Evolutionary conservation across 2,329 filamentous ascomycete genomes (phyloP), one percentile per base, ranked within the genome.

Genomic region (Hypoxylon sp.): DNA sequence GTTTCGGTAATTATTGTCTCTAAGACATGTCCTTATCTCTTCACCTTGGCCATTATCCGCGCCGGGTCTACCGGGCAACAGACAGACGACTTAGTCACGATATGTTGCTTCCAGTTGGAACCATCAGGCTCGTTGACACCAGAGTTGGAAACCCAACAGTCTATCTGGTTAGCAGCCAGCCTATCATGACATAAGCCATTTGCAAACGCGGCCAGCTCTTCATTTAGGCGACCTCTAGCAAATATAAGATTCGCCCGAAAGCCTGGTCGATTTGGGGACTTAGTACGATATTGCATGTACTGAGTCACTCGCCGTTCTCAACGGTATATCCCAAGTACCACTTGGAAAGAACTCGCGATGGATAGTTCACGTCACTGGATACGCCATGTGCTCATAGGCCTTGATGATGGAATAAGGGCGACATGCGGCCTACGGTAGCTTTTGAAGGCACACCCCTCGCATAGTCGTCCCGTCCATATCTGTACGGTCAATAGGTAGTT

Each of bases 1-100:
- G 57, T 80, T 79, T 50, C 80, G 29, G 32, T 5, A n/a, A 42
- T 27, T 32, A 21, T 39, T 27, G 35, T 21, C 52, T 31, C 48
- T 27, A 10, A 27, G 19, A 21, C 11, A 24, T n/a, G 17, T n/a
- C 8, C 39, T 58, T 27, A 10, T 31, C 32, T 51, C 5, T 29
- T 31, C 11, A 57, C 44, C 24, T 27, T 13, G 11, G 8, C 15
- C 17, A 21, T 21, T 24, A 10, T 17, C 37, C 3, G 46, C 35
- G n/a, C 21, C 37, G 3, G 24, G 24, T 5, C 27, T 51, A 15
- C 27, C n/a, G 37, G 37, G 7, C 15, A 31, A 21, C 21, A 31
- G 21, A n/a, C 10, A 47, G 42, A 27, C 31, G 31, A 59, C 48
- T 21, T 21, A n/a, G n/a, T 46, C 15, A 42, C 21, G 6, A 27